Evolutionary conservation across 2,329 filamentous ascomycete genomes (phyloP), one percentile per base, ranked within the genome.

Genomic region (Graphilbum sp.): DNA sequence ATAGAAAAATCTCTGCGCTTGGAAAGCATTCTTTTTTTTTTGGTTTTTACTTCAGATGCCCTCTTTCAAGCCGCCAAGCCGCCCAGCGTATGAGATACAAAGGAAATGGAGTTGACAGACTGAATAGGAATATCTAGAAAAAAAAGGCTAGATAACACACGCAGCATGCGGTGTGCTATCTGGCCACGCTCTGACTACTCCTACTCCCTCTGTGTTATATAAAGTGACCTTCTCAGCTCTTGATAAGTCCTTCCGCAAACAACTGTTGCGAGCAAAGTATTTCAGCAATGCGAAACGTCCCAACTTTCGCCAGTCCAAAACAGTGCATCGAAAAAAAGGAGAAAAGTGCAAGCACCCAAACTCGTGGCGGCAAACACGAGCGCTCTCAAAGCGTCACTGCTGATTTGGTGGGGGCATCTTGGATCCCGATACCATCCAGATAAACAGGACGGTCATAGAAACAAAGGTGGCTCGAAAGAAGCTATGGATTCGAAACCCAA

Each of bases 171-270:
- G 23, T 25, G 12, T 25, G 12, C 23, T 7, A 25, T 24, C 11
- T 11, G 30, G 3, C 6, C 30, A 17, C n/a, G 6, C 4, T 32
- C n/a, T 32, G n/a, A 9, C n/a, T 6, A 17, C 30, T n/a, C 16
- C 5, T 8, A 17, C 16, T 32, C 7, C 16, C 8, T n/a, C 34
- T 42, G 33, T 38, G 50, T 49, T 56, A 49, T 39, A 57, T 63
- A 66, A 64, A 66, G 15, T 5, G 27, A 29, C 27, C 63, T 48
- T 55, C 58, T 70, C 67, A 71, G 67, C 67, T 61, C 67, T 71
- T 71, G 67, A 70, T 62, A 49, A 57, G 61, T 63, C 57, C 57
- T 39, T 53, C 50, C 20, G 27, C 15, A 37, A 32, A n/a, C n/a
- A n/a, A n/a, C n/a, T n/a, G n/a, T n/a, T n/a, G n/a, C 32, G 32